Evolutionary conservation across 2,329 filamentous ascomycete genomes (phyloP), one percentile per base, ranked within the genome.

Genomic region (Diaporthe sp.): DNA sequence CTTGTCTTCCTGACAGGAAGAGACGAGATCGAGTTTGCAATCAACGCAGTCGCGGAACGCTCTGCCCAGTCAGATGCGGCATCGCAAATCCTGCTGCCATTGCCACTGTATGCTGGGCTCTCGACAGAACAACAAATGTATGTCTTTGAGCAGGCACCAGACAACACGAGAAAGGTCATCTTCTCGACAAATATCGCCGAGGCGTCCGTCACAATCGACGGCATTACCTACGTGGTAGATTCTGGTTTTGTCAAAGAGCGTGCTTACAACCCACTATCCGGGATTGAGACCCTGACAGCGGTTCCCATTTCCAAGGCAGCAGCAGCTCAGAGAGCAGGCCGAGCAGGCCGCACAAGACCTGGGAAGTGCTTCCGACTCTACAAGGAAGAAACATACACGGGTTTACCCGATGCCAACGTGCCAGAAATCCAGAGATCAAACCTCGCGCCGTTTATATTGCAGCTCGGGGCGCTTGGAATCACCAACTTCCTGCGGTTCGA

Each of bases 121-220:
- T 92, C 95, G 2, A 95, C 94, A 12, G 96, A 98, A 78, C 93
- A 98, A 81, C 97, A 98, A 82, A 96, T 98, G 92, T 96, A 96
- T 78, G 94, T 98, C 55, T 98, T 98, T 82, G 95, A 98, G 79
- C 92, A 94, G 72, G 87, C 95, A 2, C 92, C 94, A 0, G 92
- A 94, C 76, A 93, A 96, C 75, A 96, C 93, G 1, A 91, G 97
- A 57, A 98, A 98, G 82, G 94, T 98, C 53, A 94, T 99, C 49
- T 93, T 98, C 78, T 94, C 95, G 5, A 98, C 97, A 75, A 98
- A 98, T 82, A 98, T 98, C 78, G 95, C 97, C 17, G 97, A 99
- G 86, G 96, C 97, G 6, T 98, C 95, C 2, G 94, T 99, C 58
- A 98, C 97, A 22, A 97, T 98, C 74, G 93, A 97, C 72, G 95